These are phyloP conservation scores for Aspergillus terreus DNA, from an alignment of 2,329 filamentous ascomycete genomes.

Conservation along the genomic window DNA sequence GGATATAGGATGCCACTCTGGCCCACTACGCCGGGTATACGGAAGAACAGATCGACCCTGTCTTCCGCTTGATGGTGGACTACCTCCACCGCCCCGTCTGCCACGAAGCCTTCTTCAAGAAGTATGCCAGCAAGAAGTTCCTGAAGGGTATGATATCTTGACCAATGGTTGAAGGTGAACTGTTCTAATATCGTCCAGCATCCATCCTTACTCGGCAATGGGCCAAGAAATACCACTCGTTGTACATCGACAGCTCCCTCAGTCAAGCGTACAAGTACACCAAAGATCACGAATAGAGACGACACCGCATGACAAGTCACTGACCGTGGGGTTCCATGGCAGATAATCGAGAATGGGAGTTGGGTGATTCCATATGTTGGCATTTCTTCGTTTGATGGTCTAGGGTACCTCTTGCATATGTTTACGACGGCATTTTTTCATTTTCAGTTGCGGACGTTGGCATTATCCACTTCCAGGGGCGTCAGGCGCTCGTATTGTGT, in stretches of 20 bases:
- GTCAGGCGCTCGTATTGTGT: slow-evolving; percentile 30
- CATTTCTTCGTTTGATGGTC: slow-evolving; percentile 41
- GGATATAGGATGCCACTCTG: slow-evolving; percentile 69
- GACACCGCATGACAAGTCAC: slow-evolving; percentile 21
- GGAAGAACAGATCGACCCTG: slow-evolving; percentile 87
- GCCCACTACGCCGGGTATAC: slow-evolving; percentile 89
- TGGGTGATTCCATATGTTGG: slow-evolving; percentile 36
- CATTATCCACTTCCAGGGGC: slow-evolving; percentile 32
- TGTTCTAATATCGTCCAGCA: slow-evolving; percentile 50
- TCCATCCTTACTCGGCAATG: slow-evolving; percentile 89
- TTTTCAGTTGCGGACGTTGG: slow-evolving; percentile 31
- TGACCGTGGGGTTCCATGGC: slow-evolving; percentile 16
- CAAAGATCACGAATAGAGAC: slow-evolving; percentile 31
- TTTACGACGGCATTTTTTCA: slow-evolving; percentile 34
- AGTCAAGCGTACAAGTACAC: slow-evolving; percentile 29
- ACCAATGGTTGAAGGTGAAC: background rate
- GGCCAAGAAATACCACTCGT: slow-evolving; percentile 71
- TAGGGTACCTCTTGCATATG: slow-evolving; percentile 38
- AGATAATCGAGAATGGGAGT: slow-evolving; percentile 22
- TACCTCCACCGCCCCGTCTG: slow-evolving; percentile 86
- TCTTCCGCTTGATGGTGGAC: slow-evolving; percentile 92
- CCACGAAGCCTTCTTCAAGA: slow-evolving; percentile 99
- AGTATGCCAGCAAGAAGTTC: slow-evolving; percentile 99
- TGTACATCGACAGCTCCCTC: slow-evolving; percentile 34
- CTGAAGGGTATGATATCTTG: slow-evolving; percentile 72